Evolutionary conservation across 805 yeast species (phyloP).

Genomic region (Nakazawaea peltata): DNA sequence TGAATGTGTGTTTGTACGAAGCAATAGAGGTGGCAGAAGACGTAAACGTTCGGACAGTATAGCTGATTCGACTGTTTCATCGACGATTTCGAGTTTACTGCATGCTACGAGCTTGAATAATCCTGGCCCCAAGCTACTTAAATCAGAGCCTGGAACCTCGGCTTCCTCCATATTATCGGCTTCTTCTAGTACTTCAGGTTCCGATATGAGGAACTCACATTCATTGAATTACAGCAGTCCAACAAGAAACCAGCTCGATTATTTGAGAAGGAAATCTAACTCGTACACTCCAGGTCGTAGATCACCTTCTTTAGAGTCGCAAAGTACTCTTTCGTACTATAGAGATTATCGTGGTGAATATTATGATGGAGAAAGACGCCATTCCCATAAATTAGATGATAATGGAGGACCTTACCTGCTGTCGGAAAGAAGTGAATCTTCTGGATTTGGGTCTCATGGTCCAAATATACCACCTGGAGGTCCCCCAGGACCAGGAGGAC

Average conservation of each 20-base stretch:
- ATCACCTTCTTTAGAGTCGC: conserved; percentile 6
- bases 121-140: not conserved
- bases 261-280: not conserved
- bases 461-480: too few species aligned
- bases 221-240: not conserved
- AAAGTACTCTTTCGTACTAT: conserved; percentile 1
- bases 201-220: not conserved
- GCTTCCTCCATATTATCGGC: too few species aligned
- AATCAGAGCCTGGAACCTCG: too few species aligned
- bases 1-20: conserved; percentile 48
- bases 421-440: too few species aligned
- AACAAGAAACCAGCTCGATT: conserved; percentile 7
- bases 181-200: not conserved
- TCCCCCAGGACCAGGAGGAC: too few species aligned
- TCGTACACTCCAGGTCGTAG: not conserved
- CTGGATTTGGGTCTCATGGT: too few species aligned
- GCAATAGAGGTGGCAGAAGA: conserved; percentile 51
- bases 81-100: too few species aligned
- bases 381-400: too few species aligned
- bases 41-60: conserved; percentile 17
- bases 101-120: too few species aligned
- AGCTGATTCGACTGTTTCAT: not conserved
- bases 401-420: too few species aligned
- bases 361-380: too few species aligned
- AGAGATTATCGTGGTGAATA: conserved; percentile 5